These are phyloP conservation scores for Geotrichum europaeum DNA, from an alignment of 1,139 yeast species.

Conservation along the genomic window DNA sequence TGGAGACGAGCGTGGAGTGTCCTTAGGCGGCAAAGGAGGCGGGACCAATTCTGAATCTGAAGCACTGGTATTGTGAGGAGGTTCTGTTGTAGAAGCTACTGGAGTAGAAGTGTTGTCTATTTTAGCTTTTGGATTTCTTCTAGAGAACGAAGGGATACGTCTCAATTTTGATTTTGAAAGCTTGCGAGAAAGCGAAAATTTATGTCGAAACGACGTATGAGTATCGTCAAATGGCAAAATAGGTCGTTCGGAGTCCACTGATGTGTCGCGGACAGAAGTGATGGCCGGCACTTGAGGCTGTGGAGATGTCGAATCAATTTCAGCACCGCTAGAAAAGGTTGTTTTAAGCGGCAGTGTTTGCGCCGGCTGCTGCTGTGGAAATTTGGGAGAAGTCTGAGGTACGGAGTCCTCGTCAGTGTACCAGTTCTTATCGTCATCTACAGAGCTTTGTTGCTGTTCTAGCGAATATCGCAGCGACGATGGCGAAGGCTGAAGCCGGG, in stretches of 20 bases:
- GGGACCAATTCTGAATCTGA: constrained; percentile 1
- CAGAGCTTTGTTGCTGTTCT: not conserved
- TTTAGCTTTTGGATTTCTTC: constrained; percentile 1
- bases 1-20: constrained; percentile 1
- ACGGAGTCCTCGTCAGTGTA: not conserved
- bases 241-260: not conserved
- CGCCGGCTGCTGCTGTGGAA: not conserved
- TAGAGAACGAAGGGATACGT: constrained; percentile 13
- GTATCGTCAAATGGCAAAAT: constrained; percentile 10
- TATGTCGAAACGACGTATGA: constrained; percentile 17
- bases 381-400: not conserved
- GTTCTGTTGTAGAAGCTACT: not conserved
- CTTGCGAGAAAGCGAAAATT: constrained; percentile 20
- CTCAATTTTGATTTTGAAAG: constrained; percentile 17
- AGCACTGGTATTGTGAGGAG: not conserved
- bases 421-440: not conserved
- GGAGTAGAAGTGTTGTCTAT: not conserved
- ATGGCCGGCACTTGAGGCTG: not conserved
- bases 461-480: not conserved
- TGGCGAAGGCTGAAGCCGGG: not conserved
- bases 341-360: not conserved
- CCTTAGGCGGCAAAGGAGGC: constrained; percentile 11
- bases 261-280: constrained; percentile 2
- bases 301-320: not conserved
- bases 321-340: not conserved